phyloP scores from a whole-genome alignment of 148 eudicot genomes.

The Hydrangea macrophylla region DNA sequence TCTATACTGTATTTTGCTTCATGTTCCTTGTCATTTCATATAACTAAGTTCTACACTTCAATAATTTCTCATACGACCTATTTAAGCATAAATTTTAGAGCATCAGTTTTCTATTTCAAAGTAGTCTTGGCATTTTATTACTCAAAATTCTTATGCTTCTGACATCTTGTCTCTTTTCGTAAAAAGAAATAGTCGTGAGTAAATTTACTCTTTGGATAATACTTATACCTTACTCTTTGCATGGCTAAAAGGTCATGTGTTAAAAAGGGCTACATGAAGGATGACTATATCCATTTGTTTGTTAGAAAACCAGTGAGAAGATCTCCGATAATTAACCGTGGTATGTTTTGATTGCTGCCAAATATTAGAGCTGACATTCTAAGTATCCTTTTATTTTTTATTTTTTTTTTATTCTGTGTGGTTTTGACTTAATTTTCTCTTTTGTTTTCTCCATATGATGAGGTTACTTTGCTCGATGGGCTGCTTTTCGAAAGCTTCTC shows the following conservation, averaged over 20 bases:
- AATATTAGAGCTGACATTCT: constrained; percentile 1
- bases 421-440: constrained; percentile 1
- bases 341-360: constrained; percentile 35
- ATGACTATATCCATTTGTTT: constrained; percentile 80
- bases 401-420: too few species aligned
- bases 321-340: constrained; percentile 98
- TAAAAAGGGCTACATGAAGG: constrained; percentile 94
- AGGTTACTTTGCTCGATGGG: constrained; percentile 98
- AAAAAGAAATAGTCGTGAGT: not conserved
- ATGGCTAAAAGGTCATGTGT: constrained; percentile 74
- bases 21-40: too few species aligned
- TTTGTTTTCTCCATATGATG: constrained; percentile 10
- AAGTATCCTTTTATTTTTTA: not conserved
- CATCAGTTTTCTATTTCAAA: not conserved
- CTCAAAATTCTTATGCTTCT: not conserved
- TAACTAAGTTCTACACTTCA: too few species aligned
- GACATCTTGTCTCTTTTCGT: not conserved
- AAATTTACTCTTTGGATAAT: not conserved
- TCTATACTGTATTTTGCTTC: too few species aligned
- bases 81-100: too few species aligned
- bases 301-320: constrained; percentile 90
- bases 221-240: constrained; percentile 2
- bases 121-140: not conserved
- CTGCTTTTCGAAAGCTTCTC: constrained; percentile 81
- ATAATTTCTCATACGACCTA: too few species aligned